Base-by-base conservation (phyloP, 2,329 filamentous ascomycete genomes). In the Diaporthe aspalathi region DNA sequence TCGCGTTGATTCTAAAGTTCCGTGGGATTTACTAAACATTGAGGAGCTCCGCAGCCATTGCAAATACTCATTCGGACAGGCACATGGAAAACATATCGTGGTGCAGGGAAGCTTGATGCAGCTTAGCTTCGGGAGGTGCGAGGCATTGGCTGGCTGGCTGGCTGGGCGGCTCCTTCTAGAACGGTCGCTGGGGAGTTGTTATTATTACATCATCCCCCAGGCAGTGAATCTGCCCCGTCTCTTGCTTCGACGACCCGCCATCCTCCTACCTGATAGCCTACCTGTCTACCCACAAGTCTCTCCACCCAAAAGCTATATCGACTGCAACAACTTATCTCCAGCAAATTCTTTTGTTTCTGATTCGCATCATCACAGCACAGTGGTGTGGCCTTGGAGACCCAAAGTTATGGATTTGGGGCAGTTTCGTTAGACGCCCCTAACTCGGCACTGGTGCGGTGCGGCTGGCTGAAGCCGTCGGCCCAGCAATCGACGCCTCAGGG, bases 361-460 rank as follows among this genome's bases (percentile, higher is more conserved):
- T 17, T 22, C 14, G 0, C n/a, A 6, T 8, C 12, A 1, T 35
- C 14, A 16, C 16, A 49, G 43, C 5, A 49, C n/a, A 49, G 20
- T 24, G 2, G 43, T 11, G 27, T 32, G 20, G 27, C 43, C 27
- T 12, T 11, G 7, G 17, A 49, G 40, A 22, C n/a, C 29, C 43
- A 17, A 38, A 49, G 60, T 22, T 50, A 65, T 65, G 60, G 43
- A 50, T 45, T 38, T 24, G 29, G 29, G 29, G 2, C 47, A 35
- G 50, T 50, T 49, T 50, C 45, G 9, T n/a, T 65, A 50, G 14
- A 27, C 43, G 60, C 60, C 60, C 7, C 60, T 38, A 27, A 50
- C 7, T 38, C n/a, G 60, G 45, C 60, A 65, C 60, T 65, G 60
- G 60, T 65, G 60, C 45, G 57, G 27, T 47, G 57, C 20, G 40